A percentile compares a stretch with the other conserved stretches of the same genome.
Evolutionary conservation across 345 rosid genomes (phyloP).

Genomic region (Clarkia xantiana): DNA sequence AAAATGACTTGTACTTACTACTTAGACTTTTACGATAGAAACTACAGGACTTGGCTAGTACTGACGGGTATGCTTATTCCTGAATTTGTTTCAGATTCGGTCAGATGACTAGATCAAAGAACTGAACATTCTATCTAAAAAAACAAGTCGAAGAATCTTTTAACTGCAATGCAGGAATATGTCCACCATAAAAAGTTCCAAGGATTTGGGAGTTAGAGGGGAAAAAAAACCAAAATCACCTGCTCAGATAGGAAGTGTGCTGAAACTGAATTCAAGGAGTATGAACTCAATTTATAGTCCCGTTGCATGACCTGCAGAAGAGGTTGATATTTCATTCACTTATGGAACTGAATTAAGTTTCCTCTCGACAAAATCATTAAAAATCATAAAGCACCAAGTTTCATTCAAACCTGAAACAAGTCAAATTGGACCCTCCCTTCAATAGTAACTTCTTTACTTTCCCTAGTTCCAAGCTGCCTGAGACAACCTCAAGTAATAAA

Average conservation of each 20-base stretch:
- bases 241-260: conserved; percentile 97
- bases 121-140: no score
- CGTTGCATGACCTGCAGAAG: conserved; percentile 59
- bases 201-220: neutral
- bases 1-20: no score
- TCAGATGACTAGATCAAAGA: no score
- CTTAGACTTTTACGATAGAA: no score
- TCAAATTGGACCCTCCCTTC: conserved; percentile 98
- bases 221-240: conserved; percentile 33
- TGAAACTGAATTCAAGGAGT: conserved; percentile 89
- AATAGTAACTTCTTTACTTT: conserved; percentile 87
- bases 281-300: conserved; percentile 87
- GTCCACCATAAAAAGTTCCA: no score
- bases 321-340: conserved; percentile 5
- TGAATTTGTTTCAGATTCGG: no score
- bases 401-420: conserved; percentile 87
- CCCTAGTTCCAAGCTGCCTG: conserved; percentile 88
- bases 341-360: conserved; percentile 4
- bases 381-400: conserved; percentile 2
- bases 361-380: conserved; percentile 8
- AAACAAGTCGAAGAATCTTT: no score
- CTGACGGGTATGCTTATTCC: no score
- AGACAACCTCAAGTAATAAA: conserved; percentile 11
- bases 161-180: no score
- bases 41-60: no score